Conservation (phyloP, 257 asterid genomes). For the Nyctanthes arbortristis region DNA sequence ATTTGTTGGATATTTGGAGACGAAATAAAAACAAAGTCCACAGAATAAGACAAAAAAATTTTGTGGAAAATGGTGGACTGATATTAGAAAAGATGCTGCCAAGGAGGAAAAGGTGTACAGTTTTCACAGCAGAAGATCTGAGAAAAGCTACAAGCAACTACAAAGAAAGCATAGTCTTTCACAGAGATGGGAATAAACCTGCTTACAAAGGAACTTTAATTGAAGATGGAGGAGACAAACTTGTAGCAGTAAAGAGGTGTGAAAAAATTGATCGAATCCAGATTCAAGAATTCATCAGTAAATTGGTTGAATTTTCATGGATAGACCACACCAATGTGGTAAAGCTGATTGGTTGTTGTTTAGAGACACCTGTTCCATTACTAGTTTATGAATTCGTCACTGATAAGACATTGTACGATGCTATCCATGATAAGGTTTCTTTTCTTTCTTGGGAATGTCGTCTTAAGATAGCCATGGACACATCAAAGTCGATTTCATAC, state of each 20-base stretch:
- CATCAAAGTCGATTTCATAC: conserved; percentile 22
- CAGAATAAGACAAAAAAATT: conserved; percentile 20
- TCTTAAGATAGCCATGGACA: conserved; percentile 24
- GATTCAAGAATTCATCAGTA: conserved; percentile 17
- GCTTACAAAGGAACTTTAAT: conserved; percentile 22
- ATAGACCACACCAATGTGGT: conserved; percentile 29
- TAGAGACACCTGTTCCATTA: conserved; percentile 29
- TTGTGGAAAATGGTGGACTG: conserved; percentile 28
- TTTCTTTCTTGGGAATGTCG: conserved; percentile 33
- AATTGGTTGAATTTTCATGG: conserved; percentile 23
- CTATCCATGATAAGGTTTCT: not conserved
- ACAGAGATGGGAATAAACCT: conserved; percentile 1
- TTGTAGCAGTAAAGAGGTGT: conserved; percentile 13
- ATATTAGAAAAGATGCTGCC: conserved; percentile 19
- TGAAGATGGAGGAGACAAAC: not conserved
- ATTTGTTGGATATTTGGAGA: conserved; percentile 28
- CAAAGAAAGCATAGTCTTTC: conserved; percentile 12
- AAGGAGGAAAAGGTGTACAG: not conserved
- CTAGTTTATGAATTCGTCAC: conserved; percentile 24
- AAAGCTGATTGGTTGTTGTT: conserved; percentile 33
- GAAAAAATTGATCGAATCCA: conserved; percentile 4
- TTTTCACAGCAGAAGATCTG: conserved; percentile 33
- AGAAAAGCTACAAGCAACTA: conserved; percentile 29
- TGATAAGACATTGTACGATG: conserved; percentile 22
- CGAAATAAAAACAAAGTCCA: conserved; percentile 21